Base-by-base conservation (phyloP, 495 filamentous ascomycete genomes). In the Neurospora intermedia region DNA sequence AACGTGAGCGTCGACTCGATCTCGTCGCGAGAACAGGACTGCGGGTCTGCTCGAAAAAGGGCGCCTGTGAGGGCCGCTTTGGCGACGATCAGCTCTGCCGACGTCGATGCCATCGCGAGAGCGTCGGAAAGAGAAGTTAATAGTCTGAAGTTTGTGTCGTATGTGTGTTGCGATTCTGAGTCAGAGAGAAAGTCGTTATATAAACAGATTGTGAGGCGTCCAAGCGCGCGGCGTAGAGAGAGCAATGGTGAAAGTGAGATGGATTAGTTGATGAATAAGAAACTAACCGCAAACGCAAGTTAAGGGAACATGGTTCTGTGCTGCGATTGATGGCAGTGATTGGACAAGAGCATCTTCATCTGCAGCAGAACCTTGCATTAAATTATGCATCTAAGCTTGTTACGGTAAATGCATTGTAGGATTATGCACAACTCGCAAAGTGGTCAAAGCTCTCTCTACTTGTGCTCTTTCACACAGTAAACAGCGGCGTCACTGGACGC, bases 31-130 rank as follows among this genome's bases (percentile, higher is more conserved):
- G 90, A 79, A 38, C 94, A 87, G 8, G 92, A 85, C 8, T 85
- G 84, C 20, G 92, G 92, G 83, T 97, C 92, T 20, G 92, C 88
- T 62, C 91, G 89, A 41, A 96, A 85, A 16, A 97, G 88, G 18
- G 88, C 86, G 11, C 91, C 92, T 11, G 91, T 87, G 71, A 97
- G 89, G 23, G 93, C 90, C 20, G 92, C 91, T 82, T 93, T 95
- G 72, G 93, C 90, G 75, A 96, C 91, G 69, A 90, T 91, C 73
- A 96, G 84, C 81, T 92, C 88, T 78, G 92, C 90, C 69, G 90
- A 89, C 23, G 92, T 89, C 59, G 90, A 89, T 15, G 89, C 87
- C 91, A 93, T 94, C 54, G 69, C 76, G 72, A 70, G 27, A 10
- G 13, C 35, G 54, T 35, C 54, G 27, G 27, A 15, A 66, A 35